phyloP scores from a whole-genome alignment of 257 asterid species.

The Solanum medicagineum region DNA sequence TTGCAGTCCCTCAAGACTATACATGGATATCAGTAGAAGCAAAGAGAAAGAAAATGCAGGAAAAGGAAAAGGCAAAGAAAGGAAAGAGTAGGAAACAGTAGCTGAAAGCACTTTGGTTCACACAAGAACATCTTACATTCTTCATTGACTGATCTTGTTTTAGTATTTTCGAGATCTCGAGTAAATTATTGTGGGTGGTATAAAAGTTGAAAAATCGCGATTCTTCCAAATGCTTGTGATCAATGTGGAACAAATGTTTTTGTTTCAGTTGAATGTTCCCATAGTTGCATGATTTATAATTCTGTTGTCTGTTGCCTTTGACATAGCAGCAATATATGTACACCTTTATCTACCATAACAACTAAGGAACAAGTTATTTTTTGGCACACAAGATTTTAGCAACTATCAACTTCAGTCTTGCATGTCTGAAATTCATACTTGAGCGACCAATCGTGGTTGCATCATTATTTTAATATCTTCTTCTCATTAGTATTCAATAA shows the following conservation, averaged over 20 bases:
- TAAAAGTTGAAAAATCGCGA: slow-evolving; percentile 12
- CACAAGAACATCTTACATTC: not conserved
- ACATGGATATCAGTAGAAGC: slow-evolving; percentile 77
- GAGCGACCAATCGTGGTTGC: not conserved
- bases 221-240: slow-evolving; percentile 18
- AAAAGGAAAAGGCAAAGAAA: slow-evolving; percentile 63
- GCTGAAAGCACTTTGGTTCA: not conserved
- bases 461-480: too few species aligned
- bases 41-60: slow-evolving; percentile 88
- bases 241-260: slow-evolving; percentile 5
- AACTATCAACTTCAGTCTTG: not conserved
- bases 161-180: not conserved
- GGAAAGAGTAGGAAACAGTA: slow-evolving; percentile 42
- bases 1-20: slow-evolving; percentile 66
- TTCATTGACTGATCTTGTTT: not conserved
- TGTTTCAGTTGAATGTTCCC: not conserved
- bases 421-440: not conserved
- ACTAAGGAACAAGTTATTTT: not conserved
- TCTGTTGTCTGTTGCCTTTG: not conserved
- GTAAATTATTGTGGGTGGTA: slow-evolving; percentile 24
- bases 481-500: too few species aligned
- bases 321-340: not conserved
- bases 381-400: not conserved
- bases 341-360: not conserved
- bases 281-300: not conserved